Evolutionary conservation across 2,329 filamentous ascomycete genomes (phyloP).

Genomic region (Penicillium brasilianum): DNA sequence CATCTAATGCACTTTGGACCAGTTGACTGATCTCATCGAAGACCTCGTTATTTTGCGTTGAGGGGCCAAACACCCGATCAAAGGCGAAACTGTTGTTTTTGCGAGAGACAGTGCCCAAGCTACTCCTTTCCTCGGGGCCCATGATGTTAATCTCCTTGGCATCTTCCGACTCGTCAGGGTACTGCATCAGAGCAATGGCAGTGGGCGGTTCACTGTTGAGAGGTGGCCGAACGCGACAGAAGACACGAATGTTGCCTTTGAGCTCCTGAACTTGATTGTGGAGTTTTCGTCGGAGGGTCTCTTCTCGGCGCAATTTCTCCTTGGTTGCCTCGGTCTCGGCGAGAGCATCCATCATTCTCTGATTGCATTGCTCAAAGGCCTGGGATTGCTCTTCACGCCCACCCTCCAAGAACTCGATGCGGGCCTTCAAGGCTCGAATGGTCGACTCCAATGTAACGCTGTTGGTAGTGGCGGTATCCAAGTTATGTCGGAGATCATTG

Average conservation of each 20-base stretch:
- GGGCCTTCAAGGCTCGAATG: slow-evolving; percentile 75
- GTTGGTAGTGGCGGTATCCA: slow-evolving; percentile 65
- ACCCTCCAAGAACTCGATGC: slow-evolving; percentile 87
- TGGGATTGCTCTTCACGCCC: slow-evolving; percentile 88
- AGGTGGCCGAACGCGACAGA: slow-evolving; percentile 88
- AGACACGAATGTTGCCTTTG: slow-evolving; percentile 97
- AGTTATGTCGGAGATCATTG: slow-evolving; percentile 61
- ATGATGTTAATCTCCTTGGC: slow-evolving; percentile 84
- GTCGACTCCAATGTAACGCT: slow-evolving; percentile 74
- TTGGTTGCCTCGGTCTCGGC: slow-evolving; percentile 71
- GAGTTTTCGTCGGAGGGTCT: slow-evolving; percentile 84
- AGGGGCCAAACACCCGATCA: slow-evolving; percentile 86
- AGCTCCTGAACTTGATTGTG: slow-evolving; percentile 98
- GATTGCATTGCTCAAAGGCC: slow-evolving; percentile 80
- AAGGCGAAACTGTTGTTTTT: slow-evolving; percentile 88
- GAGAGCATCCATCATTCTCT: slow-evolving; percentile 77
- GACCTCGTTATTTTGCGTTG: slow-evolving; percentile 78
- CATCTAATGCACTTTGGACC: slow-evolving; percentile 93
- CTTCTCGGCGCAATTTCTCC: slow-evolving; percentile 86
- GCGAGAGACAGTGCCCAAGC: slow-evolving; percentile 73
- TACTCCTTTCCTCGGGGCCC: slow-evolving; percentile 82
- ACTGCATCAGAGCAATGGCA: slow-evolving; percentile 73
- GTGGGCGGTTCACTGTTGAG: slow-evolving; percentile 63
- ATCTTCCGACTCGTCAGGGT: slow-evolving; percentile 79
- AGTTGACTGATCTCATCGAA: slow-evolving; percentile 97